Evolutionary conservation across 225 moss, liverwort and hornwort genomes (phyloP).

Genomic region (Anthoceros angustus): DNA sequence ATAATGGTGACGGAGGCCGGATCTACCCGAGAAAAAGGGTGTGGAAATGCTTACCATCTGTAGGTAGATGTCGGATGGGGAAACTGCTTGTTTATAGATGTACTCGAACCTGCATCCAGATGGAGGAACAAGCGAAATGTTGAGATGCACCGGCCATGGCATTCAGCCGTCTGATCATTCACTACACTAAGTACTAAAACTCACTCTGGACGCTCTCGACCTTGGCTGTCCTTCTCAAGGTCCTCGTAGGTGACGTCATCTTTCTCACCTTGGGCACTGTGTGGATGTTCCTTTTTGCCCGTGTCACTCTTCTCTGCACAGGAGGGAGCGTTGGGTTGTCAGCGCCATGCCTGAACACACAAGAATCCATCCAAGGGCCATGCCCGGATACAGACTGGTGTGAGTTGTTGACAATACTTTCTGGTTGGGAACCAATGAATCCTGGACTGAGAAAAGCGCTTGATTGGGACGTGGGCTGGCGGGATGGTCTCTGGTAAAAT

Average conservation of each 20-base stretch:
- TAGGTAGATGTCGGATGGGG: slow-evolving; percentile 44
- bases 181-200: not conserved
- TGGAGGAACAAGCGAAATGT: not conserved
- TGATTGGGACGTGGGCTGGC: not conserved
- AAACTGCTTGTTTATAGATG: slow-evolving; percentile 40
- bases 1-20: not conserved
- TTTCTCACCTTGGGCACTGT: not conserved
- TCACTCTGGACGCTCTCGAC: not conserved
- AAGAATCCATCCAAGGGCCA: no score
- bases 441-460: not conserved
- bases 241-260: not conserved
- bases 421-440: not conserved
- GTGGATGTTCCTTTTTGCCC: not conserved
- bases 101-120: slow-evolving; percentile 21
- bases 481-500: not conserved
- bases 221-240: not conserved
- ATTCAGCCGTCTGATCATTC: not conserved
- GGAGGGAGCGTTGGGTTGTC: no score
- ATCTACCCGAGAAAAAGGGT: not conserved
- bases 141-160: not conserved
- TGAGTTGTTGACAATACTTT: not conserved
- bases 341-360: no score
- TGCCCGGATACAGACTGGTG: not conserved
- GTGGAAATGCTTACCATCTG: slow-evolving; percentile 25
- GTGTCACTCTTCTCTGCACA: not conserved